These are phyloP conservation scores for Aspergillus luchuensis DNA, from an alignment of 2,329 filamentous ascomycete genomes.

Conservation along the genomic window DNA sequence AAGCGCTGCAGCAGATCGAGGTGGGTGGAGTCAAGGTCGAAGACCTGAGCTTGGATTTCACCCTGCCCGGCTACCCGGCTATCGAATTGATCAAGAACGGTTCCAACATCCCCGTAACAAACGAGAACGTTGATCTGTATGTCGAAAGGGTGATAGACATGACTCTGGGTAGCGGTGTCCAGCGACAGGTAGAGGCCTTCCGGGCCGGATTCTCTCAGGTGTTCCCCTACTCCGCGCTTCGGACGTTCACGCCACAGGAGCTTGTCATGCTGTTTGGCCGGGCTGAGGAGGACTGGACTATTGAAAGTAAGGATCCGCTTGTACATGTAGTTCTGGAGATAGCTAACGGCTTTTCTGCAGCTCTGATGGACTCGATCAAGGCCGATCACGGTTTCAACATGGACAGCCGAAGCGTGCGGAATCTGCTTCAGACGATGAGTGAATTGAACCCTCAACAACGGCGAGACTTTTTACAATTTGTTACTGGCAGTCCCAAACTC, in stretches of 20 bases:
- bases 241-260: constrained; percentile 92
- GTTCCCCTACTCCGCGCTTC: constrained; percentile 89
- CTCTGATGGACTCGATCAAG: constrained; percentile 97
- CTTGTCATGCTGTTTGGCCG: constrained; percentile 92
- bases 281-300: constrained; percentile 93
- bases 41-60: constrained; percentile 91
- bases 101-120: constrained; percentile 72
- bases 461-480: constrained; percentile 95
- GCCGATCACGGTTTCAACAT: constrained; percentile 98
- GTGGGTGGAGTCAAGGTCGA: constrained; percentile 79
- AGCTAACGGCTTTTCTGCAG: constrained; percentile 51
- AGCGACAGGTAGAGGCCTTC: constrained; percentile 88
- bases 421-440: constrained; percentile 92
- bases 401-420: constrained; percentile 93
- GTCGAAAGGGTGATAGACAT: constrained; percentile 88
- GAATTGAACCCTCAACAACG: constrained; percentile 73
- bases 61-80: constrained; percentile 82
- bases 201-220: constrained; percentile 89
- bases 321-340: background rate
- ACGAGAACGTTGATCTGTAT: constrained; percentile 88
- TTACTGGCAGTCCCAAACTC: constrained; percentile 95
- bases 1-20: constrained; percentile 67
- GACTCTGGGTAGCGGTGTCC: constrained; percentile 86
- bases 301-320: constrained; percentile 75
- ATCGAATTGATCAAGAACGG: constrained; percentile 82